A percentile compares a stretch with the other conserved stretches of the same genome.
These are phyloP conservation scores for Coprinopsis sp. DNA, from an alignment of 768 basidiomycete species.

Conservation along the genomic window DNA sequence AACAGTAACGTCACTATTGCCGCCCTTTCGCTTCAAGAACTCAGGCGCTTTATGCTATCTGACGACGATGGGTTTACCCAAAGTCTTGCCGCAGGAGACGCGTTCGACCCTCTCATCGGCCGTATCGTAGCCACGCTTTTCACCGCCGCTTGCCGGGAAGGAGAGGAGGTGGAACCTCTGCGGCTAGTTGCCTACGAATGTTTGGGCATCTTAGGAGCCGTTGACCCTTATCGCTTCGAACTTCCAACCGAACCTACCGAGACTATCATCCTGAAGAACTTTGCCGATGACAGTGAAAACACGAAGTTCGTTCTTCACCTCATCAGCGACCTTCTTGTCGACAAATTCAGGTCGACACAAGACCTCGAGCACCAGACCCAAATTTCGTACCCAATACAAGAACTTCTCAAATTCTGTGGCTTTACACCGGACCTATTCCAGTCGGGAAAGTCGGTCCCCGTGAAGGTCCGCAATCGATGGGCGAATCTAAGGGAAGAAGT, in stretches of 20 bases:
- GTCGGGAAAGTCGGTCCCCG: constrained; percentile 45
- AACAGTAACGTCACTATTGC: constrained; percentile 82
- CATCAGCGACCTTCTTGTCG: constrained; percentile 79
- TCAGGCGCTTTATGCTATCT: constrained; percentile 58
- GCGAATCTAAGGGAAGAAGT: constrained; percentile 74
- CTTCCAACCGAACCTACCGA: constrained; percentile 51
- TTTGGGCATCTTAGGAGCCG: constrained; percentile 86
- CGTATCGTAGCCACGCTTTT: constrained; percentile 64
- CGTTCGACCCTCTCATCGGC: constrained; percentile 75
- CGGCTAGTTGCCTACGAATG: constrained; percentile 81
- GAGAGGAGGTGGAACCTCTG: constrained; percentile 64
- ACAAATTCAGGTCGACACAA: constrained; percentile 88
- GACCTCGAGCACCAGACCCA: constrained; percentile 89
- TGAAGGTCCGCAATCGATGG: constrained; percentile 77
- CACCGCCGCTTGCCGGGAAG: constrained; percentile 69
- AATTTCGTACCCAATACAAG: constrained; percentile 89
- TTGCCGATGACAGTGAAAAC: constrained; percentile 72
- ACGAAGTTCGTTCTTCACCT: constrained; percentile 80
- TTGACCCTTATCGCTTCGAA: constrained; percentile 92
- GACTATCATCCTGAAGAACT: constrained; percentile 78
- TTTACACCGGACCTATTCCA: constrained; percentile 76
- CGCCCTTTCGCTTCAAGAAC: constrained; percentile 67
- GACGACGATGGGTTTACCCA: constrained; percentile 51
- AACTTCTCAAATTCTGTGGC: constrained; percentile 80
- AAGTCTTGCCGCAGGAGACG: constrained; percentile 73